A percentile compares a stretch with the other conserved stretches of the same genome.
Evolutionary conservation across 129 eudicot genomes (phyloP).

Genomic region (Helianthus tuberosus): DNA sequence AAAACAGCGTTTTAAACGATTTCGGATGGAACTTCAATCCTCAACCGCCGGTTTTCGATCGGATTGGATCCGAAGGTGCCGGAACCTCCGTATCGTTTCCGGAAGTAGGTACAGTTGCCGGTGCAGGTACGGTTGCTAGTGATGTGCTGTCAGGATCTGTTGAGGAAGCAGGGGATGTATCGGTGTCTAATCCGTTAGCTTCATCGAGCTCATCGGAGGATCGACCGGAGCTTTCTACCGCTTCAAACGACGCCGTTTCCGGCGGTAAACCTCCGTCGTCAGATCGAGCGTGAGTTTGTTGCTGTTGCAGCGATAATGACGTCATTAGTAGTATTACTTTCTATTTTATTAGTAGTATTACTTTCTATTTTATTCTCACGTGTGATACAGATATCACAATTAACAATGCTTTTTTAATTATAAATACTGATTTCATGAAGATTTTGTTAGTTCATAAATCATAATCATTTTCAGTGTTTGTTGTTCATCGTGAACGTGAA

Average conservation of each 20-base stretch:
- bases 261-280: slow-evolving; percentile 38
- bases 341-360: slow-evolving; percentile 9
- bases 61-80: slow-evolving; percentile 38
- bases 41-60: slow-evolving; percentile 36
- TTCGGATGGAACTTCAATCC: slow-evolving; percentile 62
- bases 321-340: slow-evolving; percentile 11
- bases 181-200: slow-evolving; percentile 39
- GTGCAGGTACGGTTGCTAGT: not conserved
- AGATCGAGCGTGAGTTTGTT: slow-evolving; percentile 65
- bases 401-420: not conserved
- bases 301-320: slow-evolving; percentile 6
- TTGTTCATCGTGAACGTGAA: not conserved
- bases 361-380: slow-evolving; percentile 14
- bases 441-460: not conserved
- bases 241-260: slow-evolving; percentile 36
- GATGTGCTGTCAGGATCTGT: slow-evolving; percentile 30
- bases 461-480: slow-evolving; percentile 13
- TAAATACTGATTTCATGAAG: slow-evolving; percentile 1
- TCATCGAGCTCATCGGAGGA: slow-evolving; percentile 75
- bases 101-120: slow-evolving; percentile 27
- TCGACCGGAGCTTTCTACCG: slow-evolving; percentile 53
- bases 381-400: slow-evolving; percentile 11
- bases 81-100: slow-evolving; percentile 21
- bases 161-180: slow-evolving; percentile 33
- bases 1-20: slow-evolving; percentile 48